phyloP scores from a whole-genome alignment of 2,329 filamentous ascomycete species.

The Zalaria sp. region DNA sequence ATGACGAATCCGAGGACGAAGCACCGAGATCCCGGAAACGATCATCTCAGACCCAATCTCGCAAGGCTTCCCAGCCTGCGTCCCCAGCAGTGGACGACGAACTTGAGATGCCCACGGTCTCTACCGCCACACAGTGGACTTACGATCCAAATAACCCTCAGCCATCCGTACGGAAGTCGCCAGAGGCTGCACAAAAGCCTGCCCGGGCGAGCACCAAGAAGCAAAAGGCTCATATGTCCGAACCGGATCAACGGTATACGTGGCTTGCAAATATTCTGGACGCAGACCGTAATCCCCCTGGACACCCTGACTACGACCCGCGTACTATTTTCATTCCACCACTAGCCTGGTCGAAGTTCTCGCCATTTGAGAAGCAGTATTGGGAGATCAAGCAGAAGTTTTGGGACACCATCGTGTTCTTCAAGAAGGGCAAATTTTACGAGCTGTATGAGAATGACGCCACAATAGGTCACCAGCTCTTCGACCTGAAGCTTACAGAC shows the following conservation, averaged over 20 bases:
- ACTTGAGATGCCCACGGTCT: constrained; percentile 40
- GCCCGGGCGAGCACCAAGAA: constrained; percentile 18
- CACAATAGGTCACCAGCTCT: constrained; percentile 87
- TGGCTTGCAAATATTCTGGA: constrained; percentile 83
- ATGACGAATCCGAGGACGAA: constrained; percentile 70
- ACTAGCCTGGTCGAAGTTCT: constrained; percentile 66
- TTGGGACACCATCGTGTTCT: constrained; percentile 96
- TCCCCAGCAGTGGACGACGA: constrained; percentile 30
- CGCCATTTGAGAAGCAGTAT: constrained; percentile 93
- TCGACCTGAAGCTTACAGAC: constrained; percentile 94
- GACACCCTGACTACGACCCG: constrained; percentile 80
- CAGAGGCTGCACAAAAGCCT: constrained; percentile 16
- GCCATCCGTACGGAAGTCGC: constrained; percentile 26
- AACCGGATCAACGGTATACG: constrained; percentile 73
- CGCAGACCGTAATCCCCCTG: constrained; percentile 64
- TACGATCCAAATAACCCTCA: constrained; percentile 49
- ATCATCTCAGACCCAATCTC: constrained; percentile 36
- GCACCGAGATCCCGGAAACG: constrained; percentile 50
- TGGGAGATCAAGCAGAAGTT: constrained; percentile 99
- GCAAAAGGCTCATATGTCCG: constrained; percentile 61
- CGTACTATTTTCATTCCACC: constrained; percentile 84
- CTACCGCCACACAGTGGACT: constrained; percentile 68
- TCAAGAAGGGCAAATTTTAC: constrained; percentile 99
- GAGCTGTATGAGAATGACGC: constrained; percentile 97
- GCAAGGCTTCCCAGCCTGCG: constrained; percentile 31